Base-by-base conservation (phyloP, 148 eudicot species). In the Chenopodium quinoa region DNA sequence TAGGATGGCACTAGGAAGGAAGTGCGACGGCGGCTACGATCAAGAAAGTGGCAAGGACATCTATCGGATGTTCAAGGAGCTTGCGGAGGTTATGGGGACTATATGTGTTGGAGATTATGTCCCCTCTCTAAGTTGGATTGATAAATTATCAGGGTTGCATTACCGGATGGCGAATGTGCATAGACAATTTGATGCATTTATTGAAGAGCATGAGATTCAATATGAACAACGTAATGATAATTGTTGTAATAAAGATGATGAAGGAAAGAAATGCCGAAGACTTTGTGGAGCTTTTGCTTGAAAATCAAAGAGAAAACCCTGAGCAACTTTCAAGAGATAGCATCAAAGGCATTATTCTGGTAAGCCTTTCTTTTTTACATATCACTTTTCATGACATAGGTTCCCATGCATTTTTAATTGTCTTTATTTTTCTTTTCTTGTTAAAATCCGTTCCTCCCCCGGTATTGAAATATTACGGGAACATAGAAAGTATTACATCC, bases 141-240 rank as follows among this genome's bases (percentile, higher is more conserved):
- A 81, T 64, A 9, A 44, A 9, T 65, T 84, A 3, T 77, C 19
- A n/a, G 86, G 86, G 17, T 64, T 84, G 25, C 50, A 81, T 32
- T 75, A 20, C 19, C 70, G 78, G 67, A 71, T 73, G 27, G 80
- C 65, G 0, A 73, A 46, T 19, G 62, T 77, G 16, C 14, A 29
- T 4, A 77, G 27, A 13, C n/a, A 47, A 12, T 52, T 84, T 6
- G 86, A 84, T 54, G 27, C 20, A 1, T 81, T 84, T 23, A 1
- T 72, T 22, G 75, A 72, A 22, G 75, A 72, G 54, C 54, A 72
- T 46, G 16, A 72, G 19, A 20, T 2, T 32, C 73, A 22, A 1
- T 34, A 40, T 40, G 44, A 40, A 40, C 19, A 37, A 68, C 34
- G 44, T 10, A 4, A 9, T 40, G 44, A 40, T 40, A 0, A 40